Percentiles rank a stretch among this genome's conserved stretches.
Evolutionary conservation across 2,329 filamentous ascomycete genomes (phyloP).

Genomic region (Aspergillus fischeri): DNA sequence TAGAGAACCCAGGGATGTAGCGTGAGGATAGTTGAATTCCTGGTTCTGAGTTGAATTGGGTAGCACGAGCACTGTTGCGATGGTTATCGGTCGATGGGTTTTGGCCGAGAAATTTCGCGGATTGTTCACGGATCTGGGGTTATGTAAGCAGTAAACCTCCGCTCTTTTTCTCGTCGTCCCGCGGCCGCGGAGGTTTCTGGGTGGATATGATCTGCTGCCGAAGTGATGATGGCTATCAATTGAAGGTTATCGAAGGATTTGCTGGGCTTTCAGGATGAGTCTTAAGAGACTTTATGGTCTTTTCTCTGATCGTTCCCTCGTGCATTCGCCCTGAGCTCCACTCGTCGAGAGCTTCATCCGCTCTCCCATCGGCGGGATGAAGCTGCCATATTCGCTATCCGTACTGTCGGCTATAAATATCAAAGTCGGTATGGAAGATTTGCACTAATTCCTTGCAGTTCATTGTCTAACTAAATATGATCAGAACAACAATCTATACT

Average conservation of each 20-base stretch:
- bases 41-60: conserved; percentile 1
- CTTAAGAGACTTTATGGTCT: conserved; percentile 5
- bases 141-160: conserved; percentile 27
- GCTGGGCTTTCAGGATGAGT: conserved; percentile 19
- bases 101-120: conserved; percentile 30
- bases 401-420: conserved; percentile 14
- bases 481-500: background rate
- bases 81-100: conserved; percentile 17
- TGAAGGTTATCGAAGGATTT: background rate
- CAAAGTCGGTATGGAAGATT: background rate
- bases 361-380: conserved; percentile 25
- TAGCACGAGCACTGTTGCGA: conserved; percentile 7
- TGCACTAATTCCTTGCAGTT: background rate
- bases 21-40: background rate
- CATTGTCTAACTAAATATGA: background rate
- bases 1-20: background rate
- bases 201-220: background rate
- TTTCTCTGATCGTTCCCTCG: conserved; percentile 2
- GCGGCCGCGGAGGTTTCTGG: background rate
- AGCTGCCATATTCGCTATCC: conserved; percentile 21
- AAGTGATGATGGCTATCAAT: conserved; percentile 1
- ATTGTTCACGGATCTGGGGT: conserved; percentile 14
- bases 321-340: conserved; percentile 10
- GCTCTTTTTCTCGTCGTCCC: conserved; percentile 16
- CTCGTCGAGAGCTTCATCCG: conserved; percentile 3